Evolutionary conservation across 1,284 basidiomycete genomes (phyloP).

Genomic region (Marasmius fiardii): DNA sequence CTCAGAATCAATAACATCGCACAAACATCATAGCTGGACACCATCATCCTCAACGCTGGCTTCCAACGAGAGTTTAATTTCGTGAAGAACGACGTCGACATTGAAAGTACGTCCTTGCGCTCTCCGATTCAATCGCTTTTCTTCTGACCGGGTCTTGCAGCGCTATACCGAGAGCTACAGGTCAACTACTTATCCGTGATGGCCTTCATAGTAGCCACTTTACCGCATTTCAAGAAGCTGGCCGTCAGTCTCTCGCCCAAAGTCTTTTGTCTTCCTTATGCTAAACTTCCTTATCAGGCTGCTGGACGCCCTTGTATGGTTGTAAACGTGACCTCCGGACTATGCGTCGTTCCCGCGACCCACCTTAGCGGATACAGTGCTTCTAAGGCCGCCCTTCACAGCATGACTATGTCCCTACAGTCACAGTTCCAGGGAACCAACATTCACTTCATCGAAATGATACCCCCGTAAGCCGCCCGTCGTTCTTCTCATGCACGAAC

Average conservation of each 20-base stretch:
- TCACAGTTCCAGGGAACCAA: constrained; percentile 47
- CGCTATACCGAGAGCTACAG: constrained; percentile 45
- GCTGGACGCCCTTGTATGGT: constrained; percentile 46
- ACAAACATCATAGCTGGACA: constrained; percentile 41
- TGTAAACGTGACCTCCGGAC: constrained; percentile 49
- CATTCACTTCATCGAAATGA: constrained; percentile 54
- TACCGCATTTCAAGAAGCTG: constrained; percentile 55
- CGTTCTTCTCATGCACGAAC: not conserved
- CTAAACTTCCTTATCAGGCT: constrained; percentile 21
- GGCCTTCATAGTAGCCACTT: constrained; percentile 43
- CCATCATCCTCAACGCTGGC: constrained; percentile 42
- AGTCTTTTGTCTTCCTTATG: constrained; percentile 18
- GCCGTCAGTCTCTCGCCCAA: constrained; percentile 35
- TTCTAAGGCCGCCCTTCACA: constrained; percentile 62
- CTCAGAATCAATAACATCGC: not conserved
- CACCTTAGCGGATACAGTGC: constrained; percentile 51
- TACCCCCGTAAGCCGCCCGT: constrained; percentile 54
- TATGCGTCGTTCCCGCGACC: constrained; percentile 44
- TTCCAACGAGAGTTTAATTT: constrained; percentile 53
- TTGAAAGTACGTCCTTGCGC: constrained; percentile 34
- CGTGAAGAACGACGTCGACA: constrained; percentile 41
- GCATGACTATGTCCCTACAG: constrained; percentile 46
- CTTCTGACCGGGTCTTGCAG: too few relatives aligned
- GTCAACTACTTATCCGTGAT: constrained; percentile 58
- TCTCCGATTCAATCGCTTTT: not conserved